These are phyloP conservation scores for Lachnellula cervina DNA, from an alignment of 2,329 filamentous ascomycete genomes.

Conservation along the genomic window DNA sequence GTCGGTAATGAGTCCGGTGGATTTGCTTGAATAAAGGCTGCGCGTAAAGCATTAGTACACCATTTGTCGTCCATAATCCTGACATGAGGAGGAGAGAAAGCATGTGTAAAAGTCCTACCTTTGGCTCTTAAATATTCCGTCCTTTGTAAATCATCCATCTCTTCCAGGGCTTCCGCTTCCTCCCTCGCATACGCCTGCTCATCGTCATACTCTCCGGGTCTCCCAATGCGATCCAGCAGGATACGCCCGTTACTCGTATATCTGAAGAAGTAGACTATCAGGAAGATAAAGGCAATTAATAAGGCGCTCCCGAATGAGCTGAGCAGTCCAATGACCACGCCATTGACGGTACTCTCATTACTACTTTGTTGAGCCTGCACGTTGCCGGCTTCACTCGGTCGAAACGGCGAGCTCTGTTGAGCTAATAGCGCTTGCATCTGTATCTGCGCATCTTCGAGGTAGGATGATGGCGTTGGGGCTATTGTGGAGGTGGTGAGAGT, in stretches of 20 bases:
- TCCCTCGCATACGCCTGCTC: conserved; percentile 91
- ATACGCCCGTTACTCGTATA: conserved; percentile 86
- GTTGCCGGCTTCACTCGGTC: not conserved
- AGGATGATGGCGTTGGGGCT: conserved; percentile 9
- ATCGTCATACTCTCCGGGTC: conserved; percentile 95
- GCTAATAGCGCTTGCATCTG: conserved; percentile 8
- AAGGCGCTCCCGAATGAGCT: conserved; percentile 91
- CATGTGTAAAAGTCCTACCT: conserved; percentile 51
- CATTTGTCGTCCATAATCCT: not conserved
- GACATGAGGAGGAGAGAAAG: not conserved
- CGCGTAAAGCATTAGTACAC: conserved; percentile 7
- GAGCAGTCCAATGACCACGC: conserved; percentile 89
- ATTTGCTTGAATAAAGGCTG: conserved; percentile 90
- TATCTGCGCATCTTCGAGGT: conserved; percentile 3
- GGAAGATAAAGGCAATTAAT: conserved; percentile 72
- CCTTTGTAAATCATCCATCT: conserved; percentile 89
- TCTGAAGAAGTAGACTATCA: conserved; percentile 87
- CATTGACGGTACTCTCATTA: conserved; percentile 49
- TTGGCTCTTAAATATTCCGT: conserved; percentile 92
- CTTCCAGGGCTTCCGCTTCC: conserved; percentile 89
- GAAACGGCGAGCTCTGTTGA: not conserved
- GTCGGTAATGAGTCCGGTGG: conserved; percentile 93
- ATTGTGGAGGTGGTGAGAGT: conserved; percentile 19
- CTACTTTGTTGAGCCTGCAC: conserved; percentile 10
- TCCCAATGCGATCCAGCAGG: conserved; percentile 84